Percentiles rank a stretch among this genome's conserved stretches.
Evolutionary conservation across 495 filamentous ascomycete species (phyloP).

Genomic region (Aspergillus sclerotiicarbonarius): DNA sequence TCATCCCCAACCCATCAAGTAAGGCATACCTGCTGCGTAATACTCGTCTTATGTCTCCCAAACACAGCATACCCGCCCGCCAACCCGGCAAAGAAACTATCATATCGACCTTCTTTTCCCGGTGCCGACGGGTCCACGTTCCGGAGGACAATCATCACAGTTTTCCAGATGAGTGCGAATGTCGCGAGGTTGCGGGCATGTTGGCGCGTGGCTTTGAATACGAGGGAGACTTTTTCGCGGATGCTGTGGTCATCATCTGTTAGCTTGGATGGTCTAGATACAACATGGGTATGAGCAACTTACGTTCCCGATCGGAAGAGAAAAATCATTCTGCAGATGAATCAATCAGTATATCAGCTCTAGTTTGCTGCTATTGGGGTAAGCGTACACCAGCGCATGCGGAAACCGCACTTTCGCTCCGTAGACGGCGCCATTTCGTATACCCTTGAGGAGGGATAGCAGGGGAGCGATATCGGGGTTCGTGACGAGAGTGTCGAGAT

Average conservation of each 20-base stretch:
- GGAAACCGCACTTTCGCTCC: conserved; percentile 98
- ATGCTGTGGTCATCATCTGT: conserved; percentile 46
- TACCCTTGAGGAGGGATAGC: conserved; percentile 80
- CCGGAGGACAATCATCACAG: conserved; percentile 67
- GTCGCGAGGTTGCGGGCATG: conserved; percentile 89
- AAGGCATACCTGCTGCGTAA: conserved; percentile 91
- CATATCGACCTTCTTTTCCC: conserved; percentile 65
- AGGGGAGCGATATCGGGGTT: conserved; percentile 80
- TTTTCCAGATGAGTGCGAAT: conserved; percentile 89
- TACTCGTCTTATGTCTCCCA: conserved; percentile 73
- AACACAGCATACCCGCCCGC: conserved; percentile 93
- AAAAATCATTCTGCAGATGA: conserved; percentile 72
- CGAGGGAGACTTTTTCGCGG: conserved; percentile 71
- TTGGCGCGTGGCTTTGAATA: conserved; percentile 80
- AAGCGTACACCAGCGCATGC: conserved; percentile 83
- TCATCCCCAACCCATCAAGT: too few relatives aligned
- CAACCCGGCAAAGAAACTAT: conserved; percentile 86
- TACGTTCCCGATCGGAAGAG: conserved; percentile 91
- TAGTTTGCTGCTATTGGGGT: neutral
- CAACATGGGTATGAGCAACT: conserved; percentile 18
- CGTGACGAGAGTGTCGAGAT: conserved; percentile 67
- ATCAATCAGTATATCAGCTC: neutral
- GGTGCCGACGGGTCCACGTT: conserved; percentile 58
- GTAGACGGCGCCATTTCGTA: conserved; percentile 96
- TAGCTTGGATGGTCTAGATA: neutral